Base-by-base conservation (phyloP, 2,329 filamentous ascomycete genomes). In the Diatrype stigma region DNA sequence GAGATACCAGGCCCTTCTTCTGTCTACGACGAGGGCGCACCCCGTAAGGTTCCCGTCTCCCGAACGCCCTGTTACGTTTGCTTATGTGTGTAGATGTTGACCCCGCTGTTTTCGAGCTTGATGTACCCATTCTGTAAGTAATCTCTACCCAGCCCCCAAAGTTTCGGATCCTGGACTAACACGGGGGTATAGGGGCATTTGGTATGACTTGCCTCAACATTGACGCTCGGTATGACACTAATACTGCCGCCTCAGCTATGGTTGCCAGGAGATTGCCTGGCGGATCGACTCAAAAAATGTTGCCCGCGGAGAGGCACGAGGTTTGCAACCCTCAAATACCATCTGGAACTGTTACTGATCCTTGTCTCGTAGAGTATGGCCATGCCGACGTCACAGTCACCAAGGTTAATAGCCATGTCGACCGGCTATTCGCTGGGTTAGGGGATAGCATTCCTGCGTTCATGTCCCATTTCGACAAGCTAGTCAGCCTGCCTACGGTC, bases 401-500 rank as follows among this genome's bases (percentile, higher is more conserved):
- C 54, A 79, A 79, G 56, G 74, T 77, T 46, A 71, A 76, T 56
- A 68, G 74, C 45, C 84, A 90, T 63, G 85, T 89, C 59, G 87
- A 96, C 67, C 78, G 80, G 45, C 82, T 97, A 21, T 96, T 96
- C 69, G 77, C 82, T 26, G 89, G 85, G 16, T 65, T 96, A 11
- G 86, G 84, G 52, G 84, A 89, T 51, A 46, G 37, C 10, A 50
- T 28, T 17, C 37, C 46, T 63, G 75, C 89, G 14, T 93, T 82
- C 79, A 96, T 96, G 92, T 88, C 82, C 59, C 93, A 97, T 68
- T 86, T 85, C 52, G 91, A 96, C 72, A 96, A 96, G 77, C 80
- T 97, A 11, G 79, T 79, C 37, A 74, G 79, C 50, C 76, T 96
- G 37, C 92, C 92, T 8, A 74, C 38, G 38, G 38, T 42, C 6